phyloP scores from a whole-genome alignment of 1,284 basidiomycete genomes.

The Apiotrichum porosum region DNA sequence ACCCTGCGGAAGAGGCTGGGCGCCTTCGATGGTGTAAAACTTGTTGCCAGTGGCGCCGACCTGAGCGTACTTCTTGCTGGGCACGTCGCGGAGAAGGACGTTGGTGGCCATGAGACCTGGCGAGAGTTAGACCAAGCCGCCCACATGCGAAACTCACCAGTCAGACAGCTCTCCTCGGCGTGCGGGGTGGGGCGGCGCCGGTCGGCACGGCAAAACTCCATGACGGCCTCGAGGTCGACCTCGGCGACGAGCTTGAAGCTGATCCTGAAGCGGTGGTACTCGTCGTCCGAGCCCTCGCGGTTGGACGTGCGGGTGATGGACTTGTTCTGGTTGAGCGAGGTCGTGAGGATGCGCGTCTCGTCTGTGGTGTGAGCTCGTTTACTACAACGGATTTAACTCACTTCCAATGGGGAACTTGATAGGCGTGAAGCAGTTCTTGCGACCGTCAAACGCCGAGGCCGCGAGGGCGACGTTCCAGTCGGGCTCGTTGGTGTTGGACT shows the following conservation, averaged over 20 bases:
- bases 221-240: slow-evolving; percentile 39
- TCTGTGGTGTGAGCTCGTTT: neutral
- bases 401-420: slow-evolving; percentile 29
- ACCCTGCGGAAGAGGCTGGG: slow-evolving; percentile 32
- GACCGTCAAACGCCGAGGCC: slow-evolving; percentile 33
- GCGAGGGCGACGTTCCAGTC: slow-evolving; percentile 21
- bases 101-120: slow-evolving; percentile 43
- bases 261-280: slow-evolving; percentile 41
- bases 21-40: slow-evolving; percentile 34
- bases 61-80: slow-evolving; percentile 30
- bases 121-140: neutral
- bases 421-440: slow-evolving; percentile 41
- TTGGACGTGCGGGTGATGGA: slow-evolving; percentile 37
- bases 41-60: slow-evolving; percentile 42
- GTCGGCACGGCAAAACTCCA: slow-evolving; percentile 36
- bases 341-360: slow-evolving; percentile 11
- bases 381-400: slow-evolving; percentile 8
- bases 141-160: slow-evolving; percentile 30
- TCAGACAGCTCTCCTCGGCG: slow-evolving; percentile 26
- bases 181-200: no score
- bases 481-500: slow-evolving; percentile 14
- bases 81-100: slow-evolving; percentile 43
- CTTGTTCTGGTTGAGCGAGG: slow-evolving; percentile 31
- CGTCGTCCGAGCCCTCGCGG: no score
- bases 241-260: slow-evolving; percentile 31